These are phyloP conservation scores for Musa acuminata DNA, from an alignment of 176 grass and related monocot genomes.

Conservation along the genomic window DNA sequence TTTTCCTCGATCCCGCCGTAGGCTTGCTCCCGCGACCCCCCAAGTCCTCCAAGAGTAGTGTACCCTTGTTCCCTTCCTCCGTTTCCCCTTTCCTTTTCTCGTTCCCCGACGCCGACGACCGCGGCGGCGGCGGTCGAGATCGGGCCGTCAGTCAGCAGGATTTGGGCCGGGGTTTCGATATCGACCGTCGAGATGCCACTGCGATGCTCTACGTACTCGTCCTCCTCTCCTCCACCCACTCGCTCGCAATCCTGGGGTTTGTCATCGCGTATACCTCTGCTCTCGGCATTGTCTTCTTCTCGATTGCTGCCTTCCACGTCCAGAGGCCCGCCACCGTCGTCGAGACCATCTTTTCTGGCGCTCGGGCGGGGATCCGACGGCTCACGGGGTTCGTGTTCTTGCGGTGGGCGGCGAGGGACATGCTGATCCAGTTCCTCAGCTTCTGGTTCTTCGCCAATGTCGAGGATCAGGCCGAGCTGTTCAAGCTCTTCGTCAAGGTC, in stretches of 20 bases:
- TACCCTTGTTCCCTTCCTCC: conserved; percentile 17
- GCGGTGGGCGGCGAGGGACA: conserved; percentile 71
- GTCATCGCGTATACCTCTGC: conserved; percentile 55
- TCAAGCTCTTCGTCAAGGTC: conserved; percentile 72
- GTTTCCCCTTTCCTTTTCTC: conserved; percentile 31
- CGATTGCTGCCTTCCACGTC: conserved; percentile 35
- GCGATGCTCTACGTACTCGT: conserved; percentile 58
- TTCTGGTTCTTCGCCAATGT: conserved; percentile 88
- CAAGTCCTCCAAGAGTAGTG: conserved; percentile 28
- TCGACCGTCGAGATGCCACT: conserved; percentile 50
- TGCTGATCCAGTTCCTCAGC: conserved; percentile 66
- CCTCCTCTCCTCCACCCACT: conserved; percentile 62
- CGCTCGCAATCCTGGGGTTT: conserved; percentile 64
- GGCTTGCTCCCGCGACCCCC: conserved; percentile 27
- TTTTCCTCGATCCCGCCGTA: conserved; percentile 29
- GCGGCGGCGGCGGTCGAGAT: not conserved
- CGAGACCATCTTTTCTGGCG: conserved; percentile 39
- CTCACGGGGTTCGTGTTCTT: conserved; percentile 59
- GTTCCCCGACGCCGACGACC: conserved; percentile 1
- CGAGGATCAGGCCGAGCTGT: conserved; percentile 64
- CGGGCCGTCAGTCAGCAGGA: conserved; percentile 22
- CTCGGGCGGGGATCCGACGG: conserved; percentile 32
- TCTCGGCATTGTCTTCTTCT: conserved; percentile 51
- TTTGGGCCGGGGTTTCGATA: conserved; percentile 31
- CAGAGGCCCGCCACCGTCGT: conserved; percentile 23